These are phyloP conservation scores for Hypoxylon lienhwacheense DNA, from an alignment of 495 filamentous ascomycete species.

Conservation along the genomic window DNA sequence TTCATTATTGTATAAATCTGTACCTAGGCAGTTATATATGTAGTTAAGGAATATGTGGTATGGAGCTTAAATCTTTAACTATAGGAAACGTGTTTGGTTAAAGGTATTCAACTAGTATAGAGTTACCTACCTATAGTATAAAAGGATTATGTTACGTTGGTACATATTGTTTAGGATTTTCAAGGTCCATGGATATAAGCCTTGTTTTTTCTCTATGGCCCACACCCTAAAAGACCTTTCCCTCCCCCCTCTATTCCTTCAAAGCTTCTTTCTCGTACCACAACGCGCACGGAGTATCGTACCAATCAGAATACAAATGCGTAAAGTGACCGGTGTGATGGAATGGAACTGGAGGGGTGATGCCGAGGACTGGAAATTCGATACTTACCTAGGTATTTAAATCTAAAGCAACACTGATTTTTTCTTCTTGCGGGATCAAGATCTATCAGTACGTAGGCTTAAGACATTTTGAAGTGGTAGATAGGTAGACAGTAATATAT, in stretches of 20 bases:
- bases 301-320: constrained; percentile 24
- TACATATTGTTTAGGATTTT: constrained; percentile 30
- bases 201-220: constrained; percentile 14
- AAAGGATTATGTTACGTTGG: constrained; percentile 13
- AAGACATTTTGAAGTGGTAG: background rate
- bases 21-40: background rate
- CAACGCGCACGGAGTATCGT: constrained; percentile 31
- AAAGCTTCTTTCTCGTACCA: constrained; percentile 19
- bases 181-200: constrained; percentile 9
- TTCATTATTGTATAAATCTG: too few relatives aligned
- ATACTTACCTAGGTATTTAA: constrained; percentile 11
- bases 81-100: constrained; percentile 1
- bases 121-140: background rate
- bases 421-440: constrained; percentile 4
- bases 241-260: constrained; percentile 12
- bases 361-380: constrained; percentile 19
- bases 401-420: too few relatives aligned
- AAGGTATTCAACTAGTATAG: too few relatives aligned
- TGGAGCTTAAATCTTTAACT: too few relatives aligned
- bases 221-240: constrained; percentile 17
- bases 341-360: constrained; percentile 15
- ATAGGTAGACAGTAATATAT: too few relatives aligned
- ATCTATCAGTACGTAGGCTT: too few relatives aligned
- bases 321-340: constrained; percentile 37
- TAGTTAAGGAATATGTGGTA: background rate